Evolutionary conservation across 768 basidiomycete species (phyloP).

Genomic region (Boletus speciosus): DNA sequence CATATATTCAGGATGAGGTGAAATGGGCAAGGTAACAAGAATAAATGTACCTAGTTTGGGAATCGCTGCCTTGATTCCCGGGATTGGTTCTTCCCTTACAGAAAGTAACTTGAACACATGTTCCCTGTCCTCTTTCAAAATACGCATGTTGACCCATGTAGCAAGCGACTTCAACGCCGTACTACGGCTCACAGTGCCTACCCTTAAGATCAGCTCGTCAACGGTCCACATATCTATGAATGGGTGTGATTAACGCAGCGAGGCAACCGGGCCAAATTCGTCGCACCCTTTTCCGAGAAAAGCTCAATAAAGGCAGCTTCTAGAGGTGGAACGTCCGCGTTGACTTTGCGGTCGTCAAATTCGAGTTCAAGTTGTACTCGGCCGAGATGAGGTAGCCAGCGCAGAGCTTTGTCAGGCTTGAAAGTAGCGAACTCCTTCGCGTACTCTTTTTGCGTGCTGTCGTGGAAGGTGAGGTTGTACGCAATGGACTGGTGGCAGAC

Average conservation of each 20-base stretch:
- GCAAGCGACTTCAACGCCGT: slow-evolving; percentile 69
- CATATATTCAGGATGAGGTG: neutral
- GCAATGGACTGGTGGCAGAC: slow-evolving; percentile 20
- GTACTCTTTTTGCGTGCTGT: slow-evolving; percentile 73
- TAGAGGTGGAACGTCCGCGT: slow-evolving; percentile 75
- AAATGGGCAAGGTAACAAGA: neutral
- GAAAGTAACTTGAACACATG: slow-evolving; percentile 66
- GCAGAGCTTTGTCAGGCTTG: slow-evolving; percentile 90
- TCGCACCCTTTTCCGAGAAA: slow-evolving; percentile 66
- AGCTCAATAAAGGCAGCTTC: slow-evolving; percentile 91
- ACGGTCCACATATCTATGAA: slow-evolving; percentile 63
- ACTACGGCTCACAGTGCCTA: slow-evolving; percentile 63
- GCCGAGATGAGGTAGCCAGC: slow-evolving; percentile 88
- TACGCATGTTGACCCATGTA: slow-evolving; percentile 82
- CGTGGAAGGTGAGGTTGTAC: slow-evolving; percentile 2
- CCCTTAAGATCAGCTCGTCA: slow-evolving; percentile 59
- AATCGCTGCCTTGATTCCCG: slow-evolving; percentile 20
- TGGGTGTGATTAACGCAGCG: neutral
- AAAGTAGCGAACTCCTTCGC: slow-evolving; percentile 72
- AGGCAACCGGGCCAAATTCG: neutral
- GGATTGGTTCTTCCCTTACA: slow-evolving; percentile 45
- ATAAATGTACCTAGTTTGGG: slow-evolving; percentile 25
- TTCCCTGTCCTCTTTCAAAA: slow-evolving; percentile 66
- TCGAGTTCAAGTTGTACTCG: slow-evolving; percentile 78
- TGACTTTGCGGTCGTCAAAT: slow-evolving; percentile 74